A percentile compares a stretch with the other conserved stretches of the same genome.
Evolutionary conservation across 2,329 filamentous ascomycete species (phyloP).

Genomic region (Ophiostoma sp.): DNA sequence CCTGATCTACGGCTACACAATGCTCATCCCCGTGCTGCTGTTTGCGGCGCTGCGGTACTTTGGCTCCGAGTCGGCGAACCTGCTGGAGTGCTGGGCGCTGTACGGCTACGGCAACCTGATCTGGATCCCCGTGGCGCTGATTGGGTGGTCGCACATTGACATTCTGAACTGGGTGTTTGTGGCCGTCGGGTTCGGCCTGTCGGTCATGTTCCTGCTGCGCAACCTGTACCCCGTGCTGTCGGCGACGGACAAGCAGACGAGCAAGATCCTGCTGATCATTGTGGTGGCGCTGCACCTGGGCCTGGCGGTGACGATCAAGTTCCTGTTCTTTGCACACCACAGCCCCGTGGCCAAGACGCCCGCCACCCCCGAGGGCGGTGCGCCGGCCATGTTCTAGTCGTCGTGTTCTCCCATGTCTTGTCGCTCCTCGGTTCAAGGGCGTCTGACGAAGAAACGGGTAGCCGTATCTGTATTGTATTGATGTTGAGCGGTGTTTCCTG

Average conservation of each 20-base stretch:
- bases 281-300: slow-evolving; percentile 83
- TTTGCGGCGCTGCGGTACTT: slow-evolving; percentile 93
- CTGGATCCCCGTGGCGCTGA: slow-evolving; percentile 90
- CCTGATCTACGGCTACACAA: slow-evolving; percentile 91
- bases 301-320: slow-evolving; percentile 90
- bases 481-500: not conserved
- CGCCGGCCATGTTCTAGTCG: slow-evolving; percentile 14
- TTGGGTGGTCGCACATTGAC: slow-evolving; percentile 81
- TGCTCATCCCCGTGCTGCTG: slow-evolving; percentile 74
- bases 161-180: slow-evolving; percentile 94
- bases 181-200: slow-evolving; percentile 74
- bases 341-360: slow-evolving; percentile 41
- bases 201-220: slow-evolving; percentile 75
- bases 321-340: slow-evolving; percentile 86
- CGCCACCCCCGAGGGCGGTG: not conserved
- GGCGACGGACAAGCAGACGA: slow-evolving; percentile 86
- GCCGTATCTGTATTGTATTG: not conserved
- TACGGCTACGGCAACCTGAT: slow-evolving; percentile 97
- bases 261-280: slow-evolving; percentile 77
- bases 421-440: not conserved
- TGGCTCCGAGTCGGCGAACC: slow-evolving; percentile 84
- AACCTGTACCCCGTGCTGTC: slow-evolving; percentile 89
- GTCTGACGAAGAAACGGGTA: not conserved
- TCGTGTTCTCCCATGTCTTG: not conserved
- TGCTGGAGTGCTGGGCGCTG: slow-evolving; percentile 90